Conservation (phyloP, 805 yeast species). For the Middelhovenomyces tepae region DNA sequence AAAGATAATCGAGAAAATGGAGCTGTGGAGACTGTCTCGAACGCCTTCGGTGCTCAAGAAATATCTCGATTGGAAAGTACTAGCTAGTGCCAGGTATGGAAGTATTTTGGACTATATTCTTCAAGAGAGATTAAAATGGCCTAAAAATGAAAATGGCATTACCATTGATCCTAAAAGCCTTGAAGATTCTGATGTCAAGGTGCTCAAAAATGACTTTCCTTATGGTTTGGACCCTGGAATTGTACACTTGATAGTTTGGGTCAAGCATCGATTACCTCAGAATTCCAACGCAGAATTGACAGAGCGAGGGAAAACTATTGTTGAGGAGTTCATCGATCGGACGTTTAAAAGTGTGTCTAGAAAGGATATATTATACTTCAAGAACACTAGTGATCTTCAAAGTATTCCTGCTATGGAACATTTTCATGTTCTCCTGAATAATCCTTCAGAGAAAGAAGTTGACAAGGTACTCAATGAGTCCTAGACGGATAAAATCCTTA, state of each 20-base stretch:
- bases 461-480: too few relatives aligned
- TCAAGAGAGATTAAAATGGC: constrained; percentile 5
- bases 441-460: too few relatives aligned
- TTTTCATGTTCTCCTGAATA: constrained; percentile 41
- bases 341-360: constrained; percentile 36
- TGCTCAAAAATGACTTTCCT: constrained; percentile 46
- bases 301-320: constrained; percentile 27
- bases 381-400: constrained; percentile 48
- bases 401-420: constrained; percentile 49
- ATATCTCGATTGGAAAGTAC: constrained; percentile 5
- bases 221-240: constrained; percentile 42
- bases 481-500: too few relatives aligned
- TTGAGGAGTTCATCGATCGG: constrained; percentile 33
- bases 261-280: constrained; percentile 36
- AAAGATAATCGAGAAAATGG: constrained; percentile 18
- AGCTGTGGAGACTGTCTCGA: constrained; percentile 3
- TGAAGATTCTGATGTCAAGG: constrained; percentile 43
- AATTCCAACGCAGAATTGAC: constrained; percentile 36
- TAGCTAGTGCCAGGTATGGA: constrained; percentile 5
- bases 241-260: constrained; percentile 49
- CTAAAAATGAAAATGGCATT: too few relatives aligned
- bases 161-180: too few relatives aligned
- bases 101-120: constrained; percentile 9
- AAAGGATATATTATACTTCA: constrained; percentile 42
- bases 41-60: constrained; percentile 5